A percentile compares a stretch with the other conserved stretches of the same genome.
Evolutionary conservation across 495 filamentous ascomycete species (phyloP).

Genomic region (Saxispiralis lemnorum): DNA sequence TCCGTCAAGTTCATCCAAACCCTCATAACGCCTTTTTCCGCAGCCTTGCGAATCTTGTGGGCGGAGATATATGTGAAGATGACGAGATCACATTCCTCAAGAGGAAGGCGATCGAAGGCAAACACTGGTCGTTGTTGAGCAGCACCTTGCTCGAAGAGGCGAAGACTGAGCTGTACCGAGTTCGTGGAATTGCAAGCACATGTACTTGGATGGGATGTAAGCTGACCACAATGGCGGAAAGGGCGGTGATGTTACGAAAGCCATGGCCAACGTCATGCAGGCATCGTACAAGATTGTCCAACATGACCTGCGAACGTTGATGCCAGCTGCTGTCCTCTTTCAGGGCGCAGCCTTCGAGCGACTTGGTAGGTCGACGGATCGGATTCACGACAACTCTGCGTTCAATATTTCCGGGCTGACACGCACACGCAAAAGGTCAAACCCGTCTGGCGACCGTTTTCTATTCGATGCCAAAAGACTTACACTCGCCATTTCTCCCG

Average conservation of each 20-base stretch:
- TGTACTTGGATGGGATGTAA: background rate
- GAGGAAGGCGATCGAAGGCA: constrained; percentile 69
- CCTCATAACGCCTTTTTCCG: constrained; percentile 11
- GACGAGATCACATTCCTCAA: constrained; percentile 75
- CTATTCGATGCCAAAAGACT: no score
- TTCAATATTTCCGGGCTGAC: background rate
- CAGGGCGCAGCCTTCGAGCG: constrained; percentile 57
- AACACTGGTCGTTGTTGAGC: constrained; percentile 74
- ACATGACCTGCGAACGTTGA: constrained; percentile 51
- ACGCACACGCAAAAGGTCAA: background rate
- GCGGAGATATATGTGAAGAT: constrained; percentile 55
- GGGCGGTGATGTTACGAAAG: constrained; percentile 64
- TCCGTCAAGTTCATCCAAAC: constrained; percentile 68
- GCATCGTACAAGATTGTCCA: constrained; percentile 67
- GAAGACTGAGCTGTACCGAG: constrained; percentile 51
- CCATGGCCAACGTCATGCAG: constrained; percentile 61
- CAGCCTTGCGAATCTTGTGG: constrained; percentile 41
- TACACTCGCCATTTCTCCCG: background rate
- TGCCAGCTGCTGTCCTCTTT: constrained; percentile 56
- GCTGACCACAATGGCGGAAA: constrained; percentile 17
- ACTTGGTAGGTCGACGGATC: constrained; percentile 37
- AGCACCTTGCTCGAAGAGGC: constrained; percentile 76
- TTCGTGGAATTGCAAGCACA: constrained; percentile 16
- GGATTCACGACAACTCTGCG: background rate
- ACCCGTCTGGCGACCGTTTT: background rate